Percentiles rank a stretch among this genome's conserved stretches.
These are phyloP conservation scores for Wallacemonas sp. DNA, from an alignment of 208 protist species.

Conservation along the genomic window DNA sequence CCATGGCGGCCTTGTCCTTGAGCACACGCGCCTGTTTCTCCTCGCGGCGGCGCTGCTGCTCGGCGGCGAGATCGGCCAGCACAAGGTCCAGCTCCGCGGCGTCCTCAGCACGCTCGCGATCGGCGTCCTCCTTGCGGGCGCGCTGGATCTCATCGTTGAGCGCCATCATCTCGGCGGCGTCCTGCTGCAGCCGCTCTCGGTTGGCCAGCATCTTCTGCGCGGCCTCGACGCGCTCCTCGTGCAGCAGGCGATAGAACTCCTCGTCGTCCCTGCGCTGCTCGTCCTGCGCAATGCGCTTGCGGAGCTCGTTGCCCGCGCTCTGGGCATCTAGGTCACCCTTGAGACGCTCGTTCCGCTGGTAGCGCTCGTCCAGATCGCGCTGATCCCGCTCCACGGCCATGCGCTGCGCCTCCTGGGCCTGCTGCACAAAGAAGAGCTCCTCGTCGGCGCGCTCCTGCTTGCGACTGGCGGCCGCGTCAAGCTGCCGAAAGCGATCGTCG, in stretches of 20 bases:
- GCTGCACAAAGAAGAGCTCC: constrained; percentile 72
- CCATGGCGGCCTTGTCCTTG: constrained; percentile 39
- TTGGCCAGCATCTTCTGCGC: constrained; percentile 38
- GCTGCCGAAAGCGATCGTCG: constrained; percentile 70
- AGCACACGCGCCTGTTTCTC: constrained; percentile 39
- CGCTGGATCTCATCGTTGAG: constrained; percentile 70
- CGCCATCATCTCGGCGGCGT: constrained; percentile 70
- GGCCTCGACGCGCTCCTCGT: constrained; percentile 65
- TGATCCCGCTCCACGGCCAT: constrained; percentile 58
- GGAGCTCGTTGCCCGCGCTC: constrained; percentile 66
- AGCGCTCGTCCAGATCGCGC: constrained; percentile 57
- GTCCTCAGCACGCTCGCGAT: constrained; percentile 66
- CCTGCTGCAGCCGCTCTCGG: constrained; percentile 26
- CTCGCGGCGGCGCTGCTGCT: constrained; percentile 39
- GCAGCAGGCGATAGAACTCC: constrained; percentile 69
- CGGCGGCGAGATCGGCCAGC: constrained; percentile 50
- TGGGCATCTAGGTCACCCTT: constrained; percentile 67
- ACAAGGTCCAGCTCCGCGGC: constrained; percentile 62
- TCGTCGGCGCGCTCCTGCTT: constrained; percentile 43
- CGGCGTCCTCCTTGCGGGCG: constrained; percentile 77
- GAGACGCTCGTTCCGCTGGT: constrained; percentile 42
- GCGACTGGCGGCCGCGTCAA: constrained; percentile 46
- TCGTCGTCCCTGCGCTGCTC: constrained; percentile 47
- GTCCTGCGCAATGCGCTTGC: constrained; percentile 33
- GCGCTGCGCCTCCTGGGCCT: constrained; percentile 67